Percentiles rank a stretch among this genome's conserved stretches.
phyloP scores from a whole-genome alignment of 306 rosid genomes.

The Trifolium subterraneum region DNA sequence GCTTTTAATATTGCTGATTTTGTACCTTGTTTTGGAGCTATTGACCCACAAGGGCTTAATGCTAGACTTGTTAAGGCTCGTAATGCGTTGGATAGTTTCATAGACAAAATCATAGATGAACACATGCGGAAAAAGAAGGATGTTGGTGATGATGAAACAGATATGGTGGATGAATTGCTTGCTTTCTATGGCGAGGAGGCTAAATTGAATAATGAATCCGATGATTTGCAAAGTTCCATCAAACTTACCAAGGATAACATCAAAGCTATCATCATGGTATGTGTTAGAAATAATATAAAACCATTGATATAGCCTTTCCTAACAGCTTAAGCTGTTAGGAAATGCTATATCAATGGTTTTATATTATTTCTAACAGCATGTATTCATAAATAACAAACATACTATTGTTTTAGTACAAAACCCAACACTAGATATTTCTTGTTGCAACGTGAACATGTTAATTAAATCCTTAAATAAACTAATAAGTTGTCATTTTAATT shows the following conservation, averaged over 20 bases:
- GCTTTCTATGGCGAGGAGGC: conserved; percentile 67
- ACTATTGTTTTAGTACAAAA: not conserved
- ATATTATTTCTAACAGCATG: too few species aligned
- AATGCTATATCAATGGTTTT: too few species aligned
- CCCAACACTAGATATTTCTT: too few species aligned
- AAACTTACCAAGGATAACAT: conserved; percentile 79
- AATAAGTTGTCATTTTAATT: not conserved
- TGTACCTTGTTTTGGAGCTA: conserved; percentile 58
- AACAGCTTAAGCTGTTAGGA: too few species aligned
- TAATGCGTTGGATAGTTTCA: conserved; percentile 57
- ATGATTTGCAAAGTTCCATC: conserved; percentile 58
- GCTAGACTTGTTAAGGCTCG: conserved; percentile 66
- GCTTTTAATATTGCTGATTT: conserved; percentile 82
- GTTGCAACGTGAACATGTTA: not conserved
- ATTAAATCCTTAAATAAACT: not conserved
- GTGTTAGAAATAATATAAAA: too few species aligned
- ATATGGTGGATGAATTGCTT: conserved; percentile 89
- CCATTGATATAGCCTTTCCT: too few species aligned
- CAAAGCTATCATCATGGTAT: conserved; percentile 92
- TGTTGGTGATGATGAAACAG: conserved; percentile 45
- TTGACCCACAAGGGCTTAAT: conserved; percentile 75
- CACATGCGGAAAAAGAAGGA: conserved; percentile 50
- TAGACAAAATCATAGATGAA: conserved; percentile 70
- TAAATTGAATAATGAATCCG: conserved; percentile 43
- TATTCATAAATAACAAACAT: too few species aligned